Evolutionary conservation across 1,284 basidiomycete species (phyloP), one percentile per base, ranked within the genome.

Genomic region (Hemileia vastatrix): DNA sequence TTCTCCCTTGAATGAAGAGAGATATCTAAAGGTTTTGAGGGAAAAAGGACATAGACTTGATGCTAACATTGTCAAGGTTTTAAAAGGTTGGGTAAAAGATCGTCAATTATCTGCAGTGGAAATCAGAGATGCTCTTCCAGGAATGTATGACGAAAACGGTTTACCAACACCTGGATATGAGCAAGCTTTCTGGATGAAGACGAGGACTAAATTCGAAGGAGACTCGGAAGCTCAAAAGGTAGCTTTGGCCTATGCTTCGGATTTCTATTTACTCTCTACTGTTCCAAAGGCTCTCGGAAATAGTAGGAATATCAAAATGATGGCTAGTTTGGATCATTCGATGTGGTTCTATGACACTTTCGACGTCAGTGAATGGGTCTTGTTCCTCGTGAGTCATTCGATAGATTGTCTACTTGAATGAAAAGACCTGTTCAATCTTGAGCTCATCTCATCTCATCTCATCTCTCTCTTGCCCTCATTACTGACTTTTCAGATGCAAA

Each of bases 321-420:
- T 74, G 86, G 87, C 87, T 11, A 86, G 86, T 0, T 78, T 93
- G 47, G 90, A 92, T 76, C 90, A 94, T 76, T 81, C 85, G 27
- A 86, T 91, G 61, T 87, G 83, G 77, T 93, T 85, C 76, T 92
- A 91, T 72, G 80, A 81, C n/a, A n/a, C n/a, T n/a, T n/a, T n/a
- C n/a, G n/a, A n/a, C n/a, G n/a, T n/a, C n/a, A n/a, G n/a, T 54
- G 64, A 75, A 13, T 74, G 72, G 71, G 48, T 75, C 11, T 60
- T 75, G 33, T 72, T 73, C 58, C 56, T 72, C 19, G 67, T 70
- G 62, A 13, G 13, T 13, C 2, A 11, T 19, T 18, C 52, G 23
- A 9, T 54, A 23, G 23, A 24, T 36, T 55, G 11, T 50, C 48
- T 13, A 32, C 11, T 50, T 32, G 48, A 50, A 50, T 13, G 23